These are phyloP conservation scores for Didymosphaeria variabile DNA, from an alignment of 2,329 filamentous ascomycete species.

Conservation along the genomic window DNA sequence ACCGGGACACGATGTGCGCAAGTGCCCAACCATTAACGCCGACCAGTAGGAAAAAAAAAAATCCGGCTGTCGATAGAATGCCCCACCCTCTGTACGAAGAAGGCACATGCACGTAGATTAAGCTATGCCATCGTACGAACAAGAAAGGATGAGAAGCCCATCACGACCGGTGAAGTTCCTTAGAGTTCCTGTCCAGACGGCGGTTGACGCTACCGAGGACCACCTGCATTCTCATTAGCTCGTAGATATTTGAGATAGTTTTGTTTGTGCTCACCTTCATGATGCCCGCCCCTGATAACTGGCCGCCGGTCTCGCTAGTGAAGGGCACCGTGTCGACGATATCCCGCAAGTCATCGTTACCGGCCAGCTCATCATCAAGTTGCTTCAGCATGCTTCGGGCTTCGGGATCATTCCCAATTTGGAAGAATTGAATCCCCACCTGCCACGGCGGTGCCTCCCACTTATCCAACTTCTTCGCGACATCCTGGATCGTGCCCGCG, in stretches of 20 bases:
- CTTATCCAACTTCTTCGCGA: conserved; percentile 75
- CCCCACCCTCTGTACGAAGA: not conserved
- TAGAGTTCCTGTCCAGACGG: conserved; percentile 63
- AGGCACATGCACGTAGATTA: no score
- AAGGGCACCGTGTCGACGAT: conserved; percentile 93
- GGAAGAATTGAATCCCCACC: conserved; percentile 94
- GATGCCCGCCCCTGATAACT: conserved; percentile 74
- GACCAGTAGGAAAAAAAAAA: not conserved
- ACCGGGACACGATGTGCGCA: not conserved
- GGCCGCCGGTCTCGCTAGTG: conserved; percentile 60
- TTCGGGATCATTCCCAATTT: conserved; percentile 77
- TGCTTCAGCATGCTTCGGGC: conserved; percentile 73
- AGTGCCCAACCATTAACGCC: not conserved
- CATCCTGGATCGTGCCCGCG: conserved; percentile 69
- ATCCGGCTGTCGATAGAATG: no score
- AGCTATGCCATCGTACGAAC: not conserved
- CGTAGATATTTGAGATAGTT: not conserved
- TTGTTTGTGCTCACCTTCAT: conserved; percentile 65
- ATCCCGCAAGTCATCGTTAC: conserved; percentile 71
- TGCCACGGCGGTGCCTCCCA: conserved; percentile 79
- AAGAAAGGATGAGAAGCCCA: not conserved
- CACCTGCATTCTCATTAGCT: conserved; percentile 6
- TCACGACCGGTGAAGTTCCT: conserved; percentile 39
- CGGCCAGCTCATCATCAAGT: conserved; percentile 75
- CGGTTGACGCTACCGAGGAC: conserved; percentile 81